Evolutionary conservation across 192 early-diverging fungal genomes (phyloP), one percentile per base, ranked within the genome.

Genomic region (Mortierella alpina): DNA sequence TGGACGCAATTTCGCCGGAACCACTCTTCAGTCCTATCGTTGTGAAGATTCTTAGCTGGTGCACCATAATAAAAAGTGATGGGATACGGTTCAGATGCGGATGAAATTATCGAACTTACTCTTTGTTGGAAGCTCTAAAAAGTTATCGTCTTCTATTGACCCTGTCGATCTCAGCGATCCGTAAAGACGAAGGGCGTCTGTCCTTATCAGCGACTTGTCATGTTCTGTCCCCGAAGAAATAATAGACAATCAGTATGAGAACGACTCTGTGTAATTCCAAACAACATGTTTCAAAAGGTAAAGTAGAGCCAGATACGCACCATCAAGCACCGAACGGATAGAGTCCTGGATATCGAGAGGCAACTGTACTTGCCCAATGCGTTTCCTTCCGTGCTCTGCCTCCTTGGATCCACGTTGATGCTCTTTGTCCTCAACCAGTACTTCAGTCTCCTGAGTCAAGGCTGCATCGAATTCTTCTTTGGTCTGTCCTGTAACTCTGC

Each of bases 131-230:
- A 40, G n/a, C 0, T 64, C 69, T 6, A 50, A 40, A n/a, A 18
- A 48, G 11, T 63, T 42, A 12, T 72, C 59, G 15, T 70, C 73
- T 1, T 73, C 75, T 40, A 85, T 44, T 31, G 81, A 64, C 11
- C 86, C 75, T 15, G 86, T 88, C 9, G 89, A 90, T 31, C 89
- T 64, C 42, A 88, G 60, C 6, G 89, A 87, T 7, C 85, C 83
- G 42, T 87, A 90, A 20, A 90, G 64, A 42, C 89, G 74, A 10
- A 86, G 53, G 0, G 89, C 87, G 60, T 90, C 89, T 10, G 72
- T 66, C 44, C 85, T 85, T 44, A 90, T 72, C 56, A 88, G 56
- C 5, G 75, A 62, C 18, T 82, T 87, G 53, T 88, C 87, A 4
- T 81, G 49, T 22, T 66, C 82, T 82, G 40, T 17, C n/a, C 4